Evolutionary conservation across 371 early-diverging fungal genomes (phyloP).

Genomic region (Smittium culicis): DNA sequence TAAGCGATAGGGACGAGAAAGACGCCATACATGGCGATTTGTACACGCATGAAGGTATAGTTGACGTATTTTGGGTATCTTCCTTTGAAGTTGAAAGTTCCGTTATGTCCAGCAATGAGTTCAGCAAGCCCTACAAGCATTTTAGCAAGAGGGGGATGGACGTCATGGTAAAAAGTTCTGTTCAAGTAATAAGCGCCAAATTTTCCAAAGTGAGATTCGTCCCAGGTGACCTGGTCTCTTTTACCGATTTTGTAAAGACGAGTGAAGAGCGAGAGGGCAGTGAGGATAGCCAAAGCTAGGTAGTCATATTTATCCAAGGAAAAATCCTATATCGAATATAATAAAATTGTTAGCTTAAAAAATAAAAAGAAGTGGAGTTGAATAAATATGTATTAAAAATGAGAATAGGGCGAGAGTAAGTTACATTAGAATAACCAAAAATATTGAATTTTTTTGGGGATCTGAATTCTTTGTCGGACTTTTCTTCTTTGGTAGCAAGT

Average conservation of each 20-base stretch:
- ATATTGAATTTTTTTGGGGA: not conserved
- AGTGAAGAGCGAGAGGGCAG: conserved; percentile 38
- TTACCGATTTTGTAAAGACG: conserved; percentile 66
- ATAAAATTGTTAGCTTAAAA: not conserved
- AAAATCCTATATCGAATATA: conserved; percentile 1
- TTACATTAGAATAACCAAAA: too few relatives aligned
- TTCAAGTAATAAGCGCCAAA: conserved; percentile 92
- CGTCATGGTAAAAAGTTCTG: conserved; percentile 95
- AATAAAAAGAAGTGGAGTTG: not conserved
- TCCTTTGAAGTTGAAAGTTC: conserved; percentile 80
- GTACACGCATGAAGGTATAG: conserved; percentile 85
- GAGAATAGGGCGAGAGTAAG: too few relatives aligned
- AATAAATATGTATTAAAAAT: not conserved
- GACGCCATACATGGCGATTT: conserved; percentile 83
- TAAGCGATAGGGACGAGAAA: conserved; percentile 89
- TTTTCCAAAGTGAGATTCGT: conserved; percentile 81
- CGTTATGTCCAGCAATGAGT: conserved; percentile 75
- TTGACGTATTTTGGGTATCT: conserved; percentile 82
- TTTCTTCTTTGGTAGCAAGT: not conserved
- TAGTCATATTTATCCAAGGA: not conserved
- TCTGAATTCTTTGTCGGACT: not conserved
- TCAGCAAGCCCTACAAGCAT: conserved; percentile 92
- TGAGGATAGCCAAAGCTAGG: conserved; percentile 11
- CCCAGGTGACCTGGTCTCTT: conserved; percentile 56
- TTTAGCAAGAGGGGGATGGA: conserved; percentile 99